These are phyloP conservation scores for Cryptococcus sp. DNA, from an alignment of 1,284 basidiomycete species.

Conservation along the genomic window DNA sequence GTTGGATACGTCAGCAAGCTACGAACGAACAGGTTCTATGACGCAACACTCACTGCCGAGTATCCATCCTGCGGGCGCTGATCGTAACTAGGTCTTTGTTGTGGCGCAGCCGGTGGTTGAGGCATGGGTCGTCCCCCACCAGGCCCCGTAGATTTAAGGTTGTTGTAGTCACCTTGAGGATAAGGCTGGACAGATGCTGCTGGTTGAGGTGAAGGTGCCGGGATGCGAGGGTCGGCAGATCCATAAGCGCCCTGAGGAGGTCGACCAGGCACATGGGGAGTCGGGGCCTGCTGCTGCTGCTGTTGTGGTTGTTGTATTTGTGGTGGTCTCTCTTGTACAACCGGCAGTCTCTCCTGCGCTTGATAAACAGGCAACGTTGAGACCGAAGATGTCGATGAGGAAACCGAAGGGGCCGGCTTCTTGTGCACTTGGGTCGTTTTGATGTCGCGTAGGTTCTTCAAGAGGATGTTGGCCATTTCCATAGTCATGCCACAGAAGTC, in stretches of 20 bases:
- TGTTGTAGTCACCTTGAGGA: slow-evolving; percentile 50
- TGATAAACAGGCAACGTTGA: slow-evolving; percentile 35
- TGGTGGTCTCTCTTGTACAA: slow-evolving; percentile 21
- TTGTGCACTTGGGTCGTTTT: slow-evolving; percentile 58
- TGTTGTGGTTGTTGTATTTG: slow-evolving; percentile 25
- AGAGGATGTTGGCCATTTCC: slow-evolving; percentile 94
- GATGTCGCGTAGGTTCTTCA: slow-evolving; percentile 80
- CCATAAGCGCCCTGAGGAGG: slow-evolving; percentile 23
- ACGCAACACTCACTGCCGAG: slow-evolving; percentile 11
- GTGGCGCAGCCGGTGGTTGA: slow-evolving; percentile 59
- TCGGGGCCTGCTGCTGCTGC: slow-evolving; percentile 23
- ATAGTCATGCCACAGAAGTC: slow-evolving; percentile 99
- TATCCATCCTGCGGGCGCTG: slow-evolving; percentile 26
- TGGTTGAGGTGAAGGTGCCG: slow-evolving; percentile 36
- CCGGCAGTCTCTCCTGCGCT: slow-evolving; percentile 21
- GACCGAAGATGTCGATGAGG: slow-evolving; percentile 34
- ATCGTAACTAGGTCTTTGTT: slow-evolving; percentile 49
- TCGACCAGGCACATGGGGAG: slow-evolving; percentile 25
- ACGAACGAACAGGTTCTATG: not conserved
- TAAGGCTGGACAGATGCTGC: slow-evolving; percentile 60
- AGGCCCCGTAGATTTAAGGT: slow-evolving; percentile 15
- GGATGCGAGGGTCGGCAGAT: slow-evolving; percentile 48
- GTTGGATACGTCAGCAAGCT: not conserved
- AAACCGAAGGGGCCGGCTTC: slow-evolving; percentile 32
- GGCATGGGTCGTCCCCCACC: slow-evolving; percentile 42